phyloP scores from a whole-genome alignment of 371 early-diverging fungal genomes.

The Amoeboaphelidium occidentale region DNA sequence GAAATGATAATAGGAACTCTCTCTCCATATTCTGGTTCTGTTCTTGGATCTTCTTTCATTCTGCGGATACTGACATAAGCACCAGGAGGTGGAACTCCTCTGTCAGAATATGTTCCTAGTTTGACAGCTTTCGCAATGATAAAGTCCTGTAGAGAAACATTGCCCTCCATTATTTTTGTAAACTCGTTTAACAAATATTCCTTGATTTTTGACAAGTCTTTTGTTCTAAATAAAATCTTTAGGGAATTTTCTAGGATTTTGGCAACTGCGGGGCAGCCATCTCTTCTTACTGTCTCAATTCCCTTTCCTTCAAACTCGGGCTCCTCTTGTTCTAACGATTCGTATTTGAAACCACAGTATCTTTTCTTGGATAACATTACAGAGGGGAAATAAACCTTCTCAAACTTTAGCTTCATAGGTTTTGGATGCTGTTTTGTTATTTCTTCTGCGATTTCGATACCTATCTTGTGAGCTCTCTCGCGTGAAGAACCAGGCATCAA shows the following conservation, averaged over 20 bases:
- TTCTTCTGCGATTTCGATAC: conserved; percentile 41
- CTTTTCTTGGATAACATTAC: conserved; percentile 67
- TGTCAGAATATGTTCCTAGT: conserved; percentile 31
- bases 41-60: conserved; percentile 36
- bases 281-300: conserved; percentile 70
- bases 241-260: conserved; percentile 45
- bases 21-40: conserved; percentile 60
- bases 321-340: conserved; percentile 21
- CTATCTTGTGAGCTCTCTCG: conserved; percentile 46
- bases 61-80: conserved; percentile 34
- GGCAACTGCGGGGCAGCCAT: conserved; percentile 47
- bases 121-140: conserved; percentile 63
- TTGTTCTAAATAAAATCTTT: conserved; percentile 48
- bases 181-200: conserved; percentile 37
- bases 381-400: conserved; percentile 71
- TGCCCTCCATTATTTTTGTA: conserved; percentile 33
- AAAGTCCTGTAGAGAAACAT: conserved; percentile 40
- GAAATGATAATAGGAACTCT: conserved; percentile 68
- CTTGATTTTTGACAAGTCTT: conserved; percentile 54
- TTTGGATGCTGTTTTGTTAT: conserved; percentile 41
- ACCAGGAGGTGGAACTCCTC: conserved; percentile 35
- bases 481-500: conserved; percentile 35
- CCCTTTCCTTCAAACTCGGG: conserved; percentile 81
- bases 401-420: conserved; percentile 68
- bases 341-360: conserved; percentile 64